phyloP scores from a whole-genome alignment of 179 eudicot species.

The Spergularia azorica region DNA sequence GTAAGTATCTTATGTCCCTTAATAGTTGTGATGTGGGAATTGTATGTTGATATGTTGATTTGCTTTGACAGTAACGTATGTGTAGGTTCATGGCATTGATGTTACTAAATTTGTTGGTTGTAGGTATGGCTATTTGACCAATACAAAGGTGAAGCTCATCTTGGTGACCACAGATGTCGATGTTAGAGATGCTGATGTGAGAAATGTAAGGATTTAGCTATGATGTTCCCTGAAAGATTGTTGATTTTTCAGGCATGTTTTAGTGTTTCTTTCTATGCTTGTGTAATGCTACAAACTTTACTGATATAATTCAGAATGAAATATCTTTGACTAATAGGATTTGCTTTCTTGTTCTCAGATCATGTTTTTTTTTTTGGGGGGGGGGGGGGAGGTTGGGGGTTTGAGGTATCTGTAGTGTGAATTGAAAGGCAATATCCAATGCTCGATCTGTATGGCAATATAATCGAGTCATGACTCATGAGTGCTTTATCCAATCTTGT shows the following conservation, averaged over 20 bases:
- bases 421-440: neutral
- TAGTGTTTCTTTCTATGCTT: neutral
- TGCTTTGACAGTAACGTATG: conserved; percentile 4
- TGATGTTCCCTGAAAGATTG: conserved; percentile 6
- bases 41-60: neutral
- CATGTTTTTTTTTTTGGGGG: too few relatives aligned
- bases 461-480: neutral
- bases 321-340: neutral
- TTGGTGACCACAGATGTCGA: conserved; percentile 93
- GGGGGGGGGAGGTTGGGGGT: too few relatives aligned
- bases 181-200: conserved; percentile 90
- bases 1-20: conserved; percentile 43
- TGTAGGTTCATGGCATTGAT: neutral
- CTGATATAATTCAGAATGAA: neutral
- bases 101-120: conserved; percentile 14
- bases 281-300: neutral
- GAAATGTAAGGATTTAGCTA: conserved; percentile 68
- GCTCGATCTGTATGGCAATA: neutral
- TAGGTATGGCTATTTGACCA: conserved; percentile 96
- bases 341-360: neutral
- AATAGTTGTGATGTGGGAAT: conserved; percentile 2
- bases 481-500: neutral
- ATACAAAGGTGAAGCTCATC: conserved; percentile 92
- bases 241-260: neutral
- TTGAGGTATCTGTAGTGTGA: too few relatives aligned